These are phyloP conservation scores for Pythium apleroticum DNA, from an alignment of 352 stramenopile genomes.

Conservation along the genomic window DNA sequence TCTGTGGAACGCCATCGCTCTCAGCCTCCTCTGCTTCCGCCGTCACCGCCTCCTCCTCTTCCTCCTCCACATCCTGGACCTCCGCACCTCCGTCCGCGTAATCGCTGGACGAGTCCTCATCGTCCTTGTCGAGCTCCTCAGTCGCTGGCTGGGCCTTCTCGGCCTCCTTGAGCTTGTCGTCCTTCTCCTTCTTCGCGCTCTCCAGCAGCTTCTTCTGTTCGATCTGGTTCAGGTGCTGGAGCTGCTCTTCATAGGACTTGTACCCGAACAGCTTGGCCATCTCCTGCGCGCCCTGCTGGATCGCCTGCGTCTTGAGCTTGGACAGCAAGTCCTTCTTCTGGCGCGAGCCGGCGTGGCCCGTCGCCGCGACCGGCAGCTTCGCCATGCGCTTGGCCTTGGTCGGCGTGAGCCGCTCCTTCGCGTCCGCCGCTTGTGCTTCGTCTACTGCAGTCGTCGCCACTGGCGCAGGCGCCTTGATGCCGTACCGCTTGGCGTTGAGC, in stretches of 20 bases:
- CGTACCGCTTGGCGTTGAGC: slow-evolving; percentile 49
- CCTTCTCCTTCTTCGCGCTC: slow-evolving; percentile 25
- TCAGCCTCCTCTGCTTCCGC: not conserved
- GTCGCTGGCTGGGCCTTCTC: slow-evolving; percentile 1
- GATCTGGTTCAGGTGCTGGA: slow-evolving; percentile 62
- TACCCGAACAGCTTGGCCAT: slow-evolving; percentile 83
- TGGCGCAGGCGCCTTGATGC: slow-evolving; percentile 15
- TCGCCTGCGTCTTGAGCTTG: slow-evolving; percentile 54
- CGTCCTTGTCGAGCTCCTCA: slow-evolving; percentile 13
- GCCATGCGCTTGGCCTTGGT: slow-evolving; percentile 39
- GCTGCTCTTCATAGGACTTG: slow-evolving; percentile 65
- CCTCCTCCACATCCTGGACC: not conserved
- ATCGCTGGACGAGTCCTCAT: slow-evolving; percentile 28
- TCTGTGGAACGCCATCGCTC: not conserved
- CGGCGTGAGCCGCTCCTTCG: slow-evolving; percentile 28
- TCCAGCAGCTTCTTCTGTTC: slow-evolving; percentile 63
- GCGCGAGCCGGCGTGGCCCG: slow-evolving; percentile 25
- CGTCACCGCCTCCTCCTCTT: slow-evolving; percentile 6
- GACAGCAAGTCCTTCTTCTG: slow-evolving; percentile 69
- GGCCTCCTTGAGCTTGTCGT: slow-evolving; percentile 18
- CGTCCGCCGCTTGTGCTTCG: not conserved
- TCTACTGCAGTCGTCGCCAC: not conserved
- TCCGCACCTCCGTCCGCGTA: slow-evolving; percentile 12
- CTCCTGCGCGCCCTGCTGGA: slow-evolving; percentile 59
- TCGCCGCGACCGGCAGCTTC: slow-evolving; percentile 53